Conservation (phyloP, 2,329 filamentous ascomycete species). For the Aspergillus fumigatiaffinis region DNA sequence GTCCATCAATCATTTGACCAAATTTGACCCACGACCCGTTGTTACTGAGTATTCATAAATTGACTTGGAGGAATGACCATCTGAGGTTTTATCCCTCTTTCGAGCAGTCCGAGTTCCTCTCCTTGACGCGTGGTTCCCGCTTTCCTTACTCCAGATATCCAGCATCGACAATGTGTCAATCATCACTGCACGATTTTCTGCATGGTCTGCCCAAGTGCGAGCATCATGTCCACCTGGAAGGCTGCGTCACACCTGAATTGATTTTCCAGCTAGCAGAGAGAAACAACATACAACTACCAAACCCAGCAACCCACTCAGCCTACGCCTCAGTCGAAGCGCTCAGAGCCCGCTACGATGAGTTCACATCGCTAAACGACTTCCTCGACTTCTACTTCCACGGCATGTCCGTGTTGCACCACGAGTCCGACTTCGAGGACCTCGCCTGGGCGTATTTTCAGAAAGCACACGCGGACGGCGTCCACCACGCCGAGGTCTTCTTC, state of each 20-base stretch:
- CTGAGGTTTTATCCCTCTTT: background rate
- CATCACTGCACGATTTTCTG: slow-evolving; percentile 57
- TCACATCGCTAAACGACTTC: slow-evolving; percentile 72
- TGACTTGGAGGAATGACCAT: background rate
- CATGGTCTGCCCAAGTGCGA: slow-evolving; percentile 71
- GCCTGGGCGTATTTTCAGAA: slow-evolving; percentile 68
- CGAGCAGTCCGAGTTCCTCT: background rate
- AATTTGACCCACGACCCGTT: background rate
- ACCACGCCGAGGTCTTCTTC: slow-evolving; percentile 76
- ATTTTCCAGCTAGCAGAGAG: slow-evolving; percentile 65
- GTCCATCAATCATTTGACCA: background rate
- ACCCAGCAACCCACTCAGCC: slow-evolving; percentile 52
- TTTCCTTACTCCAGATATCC: background rate
- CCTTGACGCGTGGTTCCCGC: background rate
- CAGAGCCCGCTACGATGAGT: slow-evolving; percentile 60
- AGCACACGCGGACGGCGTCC: slow-evolving; percentile 61
- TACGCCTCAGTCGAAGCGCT: slow-evolving; percentile 61
- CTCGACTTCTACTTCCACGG: slow-evolving; percentile 74
- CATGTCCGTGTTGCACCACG: slow-evolving; percentile 63
- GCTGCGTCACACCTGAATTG: slow-evolving; percentile 65
- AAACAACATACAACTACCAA: slow-evolving; percentile 62
- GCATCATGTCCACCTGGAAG: slow-evolving; percentile 77
- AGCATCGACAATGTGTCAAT: slow-evolving; percentile 50
- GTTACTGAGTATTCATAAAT: background rate
- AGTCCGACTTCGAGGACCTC: slow-evolving; percentile 67